Conservation (phyloP, 2,329 filamentous ascomycete species). For the Botrytis medusae region DNA sequence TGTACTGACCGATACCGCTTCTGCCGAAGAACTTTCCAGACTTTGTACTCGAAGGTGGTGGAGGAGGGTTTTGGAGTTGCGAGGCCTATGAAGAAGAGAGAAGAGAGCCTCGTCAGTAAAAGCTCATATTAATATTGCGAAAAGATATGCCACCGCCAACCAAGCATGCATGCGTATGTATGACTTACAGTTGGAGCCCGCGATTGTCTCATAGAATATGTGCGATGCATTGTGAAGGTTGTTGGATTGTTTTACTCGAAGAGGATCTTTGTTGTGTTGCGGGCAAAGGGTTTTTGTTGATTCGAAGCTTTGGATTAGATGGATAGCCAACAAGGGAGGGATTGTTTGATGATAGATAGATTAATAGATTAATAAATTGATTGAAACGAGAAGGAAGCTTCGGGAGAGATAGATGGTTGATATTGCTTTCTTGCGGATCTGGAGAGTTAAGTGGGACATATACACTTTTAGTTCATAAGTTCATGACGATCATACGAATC, state of each 20-base stretch:
- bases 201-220: constrained; percentile 97
- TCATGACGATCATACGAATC: constrained; percentile 10
- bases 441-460: constrained; percentile 9
- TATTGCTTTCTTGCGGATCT: constrained; percentile 12
- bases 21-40: constrained; percentile 84
- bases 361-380: neutral
- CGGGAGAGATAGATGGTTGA: neutral
- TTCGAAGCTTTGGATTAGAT: neutral
- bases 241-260: neutral
- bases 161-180: constrained; percentile 14
- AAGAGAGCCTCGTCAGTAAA: constrained; percentile 21
- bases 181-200: constrained; percentile 85
- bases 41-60: constrained; percentile 89
- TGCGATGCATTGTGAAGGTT: constrained; percentile 77
- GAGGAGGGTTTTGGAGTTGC: constrained; percentile 86
- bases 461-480: neutral
- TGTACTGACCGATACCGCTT: constrained; percentile 70
- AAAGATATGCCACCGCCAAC: neutral
- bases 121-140: neutral
- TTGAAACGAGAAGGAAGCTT: neutral
- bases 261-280: constrained; percentile 1
- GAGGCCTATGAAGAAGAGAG: constrained; percentile 34
- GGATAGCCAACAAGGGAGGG: neutral
- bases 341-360: neutral
- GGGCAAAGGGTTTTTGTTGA: neutral